A percentile compares a stretch with the other conserved stretches of the same genome.
These are phyloP conservation scores for Fraxinus pennsylvanica DNA, from an alignment of 257 asterid species.

Conservation along the genomic window DNA sequence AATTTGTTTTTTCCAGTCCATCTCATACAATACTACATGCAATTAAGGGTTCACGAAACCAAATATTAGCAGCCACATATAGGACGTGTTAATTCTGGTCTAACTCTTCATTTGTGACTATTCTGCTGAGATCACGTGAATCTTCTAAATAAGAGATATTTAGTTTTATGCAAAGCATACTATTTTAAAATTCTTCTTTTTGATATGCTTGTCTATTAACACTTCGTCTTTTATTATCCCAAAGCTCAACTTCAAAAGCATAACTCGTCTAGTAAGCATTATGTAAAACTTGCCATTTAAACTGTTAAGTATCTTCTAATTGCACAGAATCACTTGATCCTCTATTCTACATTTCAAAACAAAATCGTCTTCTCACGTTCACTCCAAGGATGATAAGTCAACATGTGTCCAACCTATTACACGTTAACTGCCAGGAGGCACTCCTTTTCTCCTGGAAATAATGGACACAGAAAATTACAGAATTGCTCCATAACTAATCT, in stretches of 20 bases:
- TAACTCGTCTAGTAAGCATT: neutral
- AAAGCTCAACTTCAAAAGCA: neutral
- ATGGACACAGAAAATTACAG: neutral
- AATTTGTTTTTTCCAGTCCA: neutral
- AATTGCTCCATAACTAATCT: neutral
- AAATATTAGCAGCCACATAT: neutral
- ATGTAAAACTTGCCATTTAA: neutral
- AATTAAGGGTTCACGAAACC: neutral
- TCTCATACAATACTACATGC: neutral
- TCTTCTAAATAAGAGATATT: neutral
- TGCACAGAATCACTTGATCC: neutral
- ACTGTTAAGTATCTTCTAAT: neutral
- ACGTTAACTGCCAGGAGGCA: neutral
- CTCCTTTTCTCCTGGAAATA: neutral
- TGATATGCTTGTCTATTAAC: neutral
- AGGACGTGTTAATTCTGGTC: neutral
- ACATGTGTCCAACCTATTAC: neutral
- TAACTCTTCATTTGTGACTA: neutral
- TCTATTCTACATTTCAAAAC: neutral
- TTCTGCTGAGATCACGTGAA: neutral
- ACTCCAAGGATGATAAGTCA: neutral
- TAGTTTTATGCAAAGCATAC: too few species aligned
- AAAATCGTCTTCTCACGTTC: neutral
- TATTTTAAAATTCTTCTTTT: neutral
- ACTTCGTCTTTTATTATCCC: neutral